These are phyloP conservation scores for Pontederia crassipes DNA, from an alignment of 176 grass and related monocot genomes.

Conservation along the genomic window DNA sequence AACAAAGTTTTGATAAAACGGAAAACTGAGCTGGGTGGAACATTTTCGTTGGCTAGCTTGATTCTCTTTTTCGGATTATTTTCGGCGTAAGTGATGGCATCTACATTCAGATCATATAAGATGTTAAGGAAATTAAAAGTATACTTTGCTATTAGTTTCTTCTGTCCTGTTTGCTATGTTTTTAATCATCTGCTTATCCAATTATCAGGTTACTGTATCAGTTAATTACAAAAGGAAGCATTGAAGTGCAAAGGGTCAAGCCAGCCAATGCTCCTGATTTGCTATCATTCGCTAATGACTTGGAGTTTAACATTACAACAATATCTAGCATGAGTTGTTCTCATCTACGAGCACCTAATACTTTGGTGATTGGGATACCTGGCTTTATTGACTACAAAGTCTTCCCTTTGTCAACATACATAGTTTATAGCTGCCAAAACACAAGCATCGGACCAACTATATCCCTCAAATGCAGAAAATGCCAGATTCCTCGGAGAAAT, in stretches of 20 bases:
- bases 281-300: conserved; percentile 63
- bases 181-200: neutral
- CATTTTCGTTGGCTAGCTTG: conserved; percentile 54
- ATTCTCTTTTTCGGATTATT: conserved; percentile 74
- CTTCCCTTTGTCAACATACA: conserved; percentile 43
- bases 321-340: conserved; percentile 82
- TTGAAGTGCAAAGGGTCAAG: conserved; percentile 70
- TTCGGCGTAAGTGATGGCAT: conserved; percentile 44
- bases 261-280: conserved; percentile 84
- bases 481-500: conserved; percentile 65
- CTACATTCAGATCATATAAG: neutral
- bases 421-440: conserved; percentile 61
- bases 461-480: conserved; percentile 65
- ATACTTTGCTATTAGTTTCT: neutral
- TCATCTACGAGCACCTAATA: conserved; percentile 32
- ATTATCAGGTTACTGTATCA: conserved; percentile 70
- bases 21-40: conserved; percentile 89
- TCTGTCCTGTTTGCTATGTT: no score
- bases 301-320: conserved; percentile 84
- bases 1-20: conserved; percentile 61
- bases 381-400: conserved; percentile 76
- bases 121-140: neutral
- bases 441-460: conserved; percentile 62
- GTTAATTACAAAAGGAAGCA: conserved; percentile 45
- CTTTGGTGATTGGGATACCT: conserved; percentile 53